Conservation (phyloP, 164 flowering plant species). For the Annona squamosa region DNA sequence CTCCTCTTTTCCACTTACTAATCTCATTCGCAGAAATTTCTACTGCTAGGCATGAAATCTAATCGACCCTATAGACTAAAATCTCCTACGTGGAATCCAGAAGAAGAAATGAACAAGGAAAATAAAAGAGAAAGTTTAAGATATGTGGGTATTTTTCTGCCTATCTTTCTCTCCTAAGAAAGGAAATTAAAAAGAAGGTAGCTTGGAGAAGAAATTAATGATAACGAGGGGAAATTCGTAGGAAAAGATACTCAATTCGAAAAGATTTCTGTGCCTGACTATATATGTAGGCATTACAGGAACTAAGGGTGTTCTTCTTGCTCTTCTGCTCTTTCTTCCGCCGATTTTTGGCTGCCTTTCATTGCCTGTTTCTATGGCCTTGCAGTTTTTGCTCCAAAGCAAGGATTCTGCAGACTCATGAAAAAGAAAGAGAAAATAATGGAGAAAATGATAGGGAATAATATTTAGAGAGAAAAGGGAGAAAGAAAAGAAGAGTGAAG, state of each 20-base stretch:
- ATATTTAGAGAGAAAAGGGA: not conserved
- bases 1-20: not conserved
- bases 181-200: slow-evolving; percentile 14
- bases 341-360: slow-evolving; percentile 7
- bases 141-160: slow-evolving; percentile 1
- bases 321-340: not conserved
- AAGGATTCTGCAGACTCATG: not conserved
- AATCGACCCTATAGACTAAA: slow-evolving; percentile 1
- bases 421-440: not conserved
- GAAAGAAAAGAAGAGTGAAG: slow-evolving; percentile 3
- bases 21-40: slow-evolving; percentile 5
- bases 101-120: slow-evolving; percentile 5
- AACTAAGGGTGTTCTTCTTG: not conserved
- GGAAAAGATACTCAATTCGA: not conserved
- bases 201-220: not conserved
- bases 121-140: slow-evolving; percentile 7
- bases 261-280: slow-evolving; percentile 9
- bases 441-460: too few relatives aligned
- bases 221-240: not conserved
- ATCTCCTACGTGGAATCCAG: not conserved
- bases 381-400: slow-evolving; percentile 8
- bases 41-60: slow-evolving; percentile 18
- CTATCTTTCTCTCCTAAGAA: not conserved
- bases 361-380: not conserved
- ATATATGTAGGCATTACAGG: not conserved